Evolutionary conservation across 2,329 filamentous ascomycete species (phyloP).

Genomic region (Ophiostoma angusticollis): DNA sequence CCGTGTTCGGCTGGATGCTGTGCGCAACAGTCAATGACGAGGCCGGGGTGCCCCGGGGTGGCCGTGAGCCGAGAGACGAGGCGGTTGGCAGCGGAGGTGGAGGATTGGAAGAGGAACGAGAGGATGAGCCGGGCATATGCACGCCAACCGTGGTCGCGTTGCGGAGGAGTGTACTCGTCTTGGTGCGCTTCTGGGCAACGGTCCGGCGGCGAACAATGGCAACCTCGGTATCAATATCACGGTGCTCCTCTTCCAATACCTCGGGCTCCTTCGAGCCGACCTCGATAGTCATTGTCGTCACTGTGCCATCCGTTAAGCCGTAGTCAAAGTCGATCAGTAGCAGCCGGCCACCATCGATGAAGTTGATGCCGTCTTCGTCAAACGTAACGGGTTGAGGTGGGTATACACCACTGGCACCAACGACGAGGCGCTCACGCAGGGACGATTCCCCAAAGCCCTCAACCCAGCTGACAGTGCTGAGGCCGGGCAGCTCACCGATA

Average conservation of each 20-base stretch:
- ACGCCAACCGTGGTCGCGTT: constrained; percentile 31
- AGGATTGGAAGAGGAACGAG: constrained; percentile 5
- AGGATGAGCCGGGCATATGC: neutral
- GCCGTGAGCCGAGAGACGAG: neutral
- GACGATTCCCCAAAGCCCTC: constrained; percentile 36
- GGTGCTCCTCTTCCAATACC: constrained; percentile 57
- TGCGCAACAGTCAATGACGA: neutral
- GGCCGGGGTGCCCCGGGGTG: neutral
- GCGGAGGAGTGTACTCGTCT: constrained; percentile 34
- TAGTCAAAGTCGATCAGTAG: constrained; percentile 65
- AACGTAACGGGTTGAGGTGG: constrained; percentile 38
- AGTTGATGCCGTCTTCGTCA: constrained; percentile 60
- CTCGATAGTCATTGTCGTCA: constrained; percentile 53
- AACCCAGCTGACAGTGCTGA: constrained; percentile 62
- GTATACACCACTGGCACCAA: constrained; percentile 58
- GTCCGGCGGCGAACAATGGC: constrained; percentile 66
- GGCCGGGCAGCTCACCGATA: constrained; percentile 50
- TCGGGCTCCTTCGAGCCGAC: constrained; percentile 60
- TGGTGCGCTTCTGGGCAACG: constrained; percentile 47
- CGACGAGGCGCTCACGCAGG: constrained; percentile 47
- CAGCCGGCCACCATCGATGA: constrained; percentile 66
- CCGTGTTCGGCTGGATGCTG: neutral
- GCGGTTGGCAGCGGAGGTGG: neutral
- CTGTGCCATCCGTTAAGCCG: constrained; percentile 38
- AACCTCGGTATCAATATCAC: constrained; percentile 65